A percentile compares a stretch with the other conserved stretches of the same genome.
phyloP scores from a whole-genome alignment of 2,329 filamentous ascomycete species.

The Fusarium chlamydosporum region DNA sequence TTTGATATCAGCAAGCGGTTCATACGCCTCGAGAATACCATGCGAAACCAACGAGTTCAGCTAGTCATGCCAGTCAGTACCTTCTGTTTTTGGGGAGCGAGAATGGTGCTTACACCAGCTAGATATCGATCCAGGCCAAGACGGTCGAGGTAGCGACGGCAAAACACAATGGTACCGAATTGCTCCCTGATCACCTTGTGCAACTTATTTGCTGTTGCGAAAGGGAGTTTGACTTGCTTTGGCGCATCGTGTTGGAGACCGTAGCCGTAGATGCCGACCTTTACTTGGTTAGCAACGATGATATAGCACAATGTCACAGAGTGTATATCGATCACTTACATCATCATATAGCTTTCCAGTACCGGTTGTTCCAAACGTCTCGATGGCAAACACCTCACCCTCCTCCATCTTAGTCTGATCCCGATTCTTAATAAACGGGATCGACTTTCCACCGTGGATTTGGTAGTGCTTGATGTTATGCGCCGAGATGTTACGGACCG shows the following conservation, averaged over 20 bases:
- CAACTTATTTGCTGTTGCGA: conserved; percentile 69
- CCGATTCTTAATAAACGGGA: conserved; percentile 87
- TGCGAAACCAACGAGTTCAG: conserved; percentile 70
- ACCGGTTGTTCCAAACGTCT: conserved; percentile 92
- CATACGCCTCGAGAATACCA: conserved; percentile 70
- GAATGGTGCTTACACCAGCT: conserved; percentile 62
- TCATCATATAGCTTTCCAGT: conserved; percentile 85
- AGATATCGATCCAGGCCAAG: conserved; percentile 72
- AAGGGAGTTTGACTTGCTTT: conserved; percentile 55
- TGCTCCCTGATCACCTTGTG: conserved; percentile 72
- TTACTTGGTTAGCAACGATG: neutral
- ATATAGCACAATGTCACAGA: accelerated
- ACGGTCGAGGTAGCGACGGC: conserved; percentile 73
- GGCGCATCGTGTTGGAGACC: conserved; percentile 59
- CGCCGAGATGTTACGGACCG: conserved; percentile 84
- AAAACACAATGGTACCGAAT: conserved; percentile 74
- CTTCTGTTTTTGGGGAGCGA: accelerated
- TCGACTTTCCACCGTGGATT: conserved; percentile 90
- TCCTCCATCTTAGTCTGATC: conserved; percentile 96
- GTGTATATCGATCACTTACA: conserved; percentile 59
- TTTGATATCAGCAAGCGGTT: conserved; percentile 68
- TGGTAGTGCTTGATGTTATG: conserved; percentile 88
- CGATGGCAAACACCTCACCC: conserved; percentile 91
- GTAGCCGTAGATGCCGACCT: conserved; percentile 68
- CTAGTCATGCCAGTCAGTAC: conserved; percentile 54